phyloP scores from a whole-genome alignment of 2,329 filamentous ascomycete genomes.

The Fusarium sulawesiense region DNA sequence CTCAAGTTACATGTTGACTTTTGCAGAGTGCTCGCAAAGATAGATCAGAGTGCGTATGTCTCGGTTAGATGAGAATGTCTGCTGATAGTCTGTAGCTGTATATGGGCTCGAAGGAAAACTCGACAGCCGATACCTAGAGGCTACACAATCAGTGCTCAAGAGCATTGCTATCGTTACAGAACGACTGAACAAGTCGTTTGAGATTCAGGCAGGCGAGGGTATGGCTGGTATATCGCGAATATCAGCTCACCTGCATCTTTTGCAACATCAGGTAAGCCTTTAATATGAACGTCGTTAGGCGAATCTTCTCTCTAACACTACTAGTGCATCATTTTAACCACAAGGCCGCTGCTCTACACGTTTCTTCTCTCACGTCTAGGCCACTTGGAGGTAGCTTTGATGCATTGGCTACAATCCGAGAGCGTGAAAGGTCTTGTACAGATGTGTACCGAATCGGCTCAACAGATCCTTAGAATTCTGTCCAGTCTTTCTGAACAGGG shows the following conservation, averaged over 20 bases:
- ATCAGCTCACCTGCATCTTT: slow-evolving; percentile 35
- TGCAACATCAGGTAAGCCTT: slow-evolving; percentile 35
- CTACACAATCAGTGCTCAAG: slow-evolving; percentile 34
- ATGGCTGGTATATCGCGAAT: slow-evolving; percentile 32
- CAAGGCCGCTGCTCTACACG: slow-evolving; percentile 34
- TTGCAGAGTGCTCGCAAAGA: slow-evolving; percentile 30
- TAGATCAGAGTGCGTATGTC: slow-evolving; percentile 32
- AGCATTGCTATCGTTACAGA: slow-evolving; percentile 37
- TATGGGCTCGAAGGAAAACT: slow-evolving; percentile 42
- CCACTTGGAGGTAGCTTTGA: slow-evolving; percentile 32
- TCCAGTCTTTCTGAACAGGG: slow-evolving; percentile 34
- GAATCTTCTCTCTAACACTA: background rate
- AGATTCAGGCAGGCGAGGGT: slow-evolving; percentile 27
- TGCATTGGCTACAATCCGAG: slow-evolving; percentile 39
- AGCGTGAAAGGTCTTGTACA: slow-evolving; percentile 27
- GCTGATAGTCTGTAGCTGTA: slow-evolving; percentile 23
- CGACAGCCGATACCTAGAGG: slow-evolving; percentile 36
- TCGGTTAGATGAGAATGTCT: accelerated
- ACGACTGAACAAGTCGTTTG: slow-evolving; percentile 31
- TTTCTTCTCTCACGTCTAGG: slow-evolving; percentile 38
- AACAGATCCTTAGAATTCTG: slow-evolving; percentile 29
- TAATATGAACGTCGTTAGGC: accelerated
- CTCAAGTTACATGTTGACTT: slow-evolving; percentile 34
- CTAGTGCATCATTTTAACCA: slow-evolving; percentile 39
- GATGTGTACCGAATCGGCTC: slow-evolving; percentile 27